Evolutionary conservation across 139 green algal genomes (phyloP).

Genomic region (Chlorella sp.): DNA sequence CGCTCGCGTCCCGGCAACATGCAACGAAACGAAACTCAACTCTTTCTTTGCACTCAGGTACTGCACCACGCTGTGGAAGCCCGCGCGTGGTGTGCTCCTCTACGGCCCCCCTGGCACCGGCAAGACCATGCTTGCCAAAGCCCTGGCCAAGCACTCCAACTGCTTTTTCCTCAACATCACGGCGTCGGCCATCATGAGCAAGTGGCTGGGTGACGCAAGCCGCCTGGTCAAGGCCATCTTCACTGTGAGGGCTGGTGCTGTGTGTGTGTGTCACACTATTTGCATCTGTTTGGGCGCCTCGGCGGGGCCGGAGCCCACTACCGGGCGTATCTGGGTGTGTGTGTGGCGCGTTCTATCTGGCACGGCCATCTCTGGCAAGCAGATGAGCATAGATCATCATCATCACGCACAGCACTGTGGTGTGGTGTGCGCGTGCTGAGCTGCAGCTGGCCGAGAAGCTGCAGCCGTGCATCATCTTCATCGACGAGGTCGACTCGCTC

Average conservation of each 20-base stretch:
- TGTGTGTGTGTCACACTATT: too few species aligned
- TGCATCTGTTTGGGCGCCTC: too few species aligned
- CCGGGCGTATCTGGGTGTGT: background rate
- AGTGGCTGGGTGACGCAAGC: conserved; percentile 91
- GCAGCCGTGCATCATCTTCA: conserved; percentile 93
- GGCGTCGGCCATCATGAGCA: conserved; percentile 75
- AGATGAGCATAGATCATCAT: too few species aligned
- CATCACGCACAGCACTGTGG: too few species aligned
- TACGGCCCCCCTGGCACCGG: conserved; percentile 90
- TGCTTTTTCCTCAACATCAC: conserved; percentile 95
- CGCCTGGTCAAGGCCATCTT: conserved; percentile 52
- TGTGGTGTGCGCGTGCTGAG: background rate
- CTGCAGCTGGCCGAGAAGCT: conserved; percentile 76
- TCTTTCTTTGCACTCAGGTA: conserved; percentile 42
- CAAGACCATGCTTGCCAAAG: conserved; percentile 66
- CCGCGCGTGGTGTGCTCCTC: conserved; percentile 80
- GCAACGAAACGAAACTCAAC: background rate
- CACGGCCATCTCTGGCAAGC: too few species aligned
- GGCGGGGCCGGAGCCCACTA: too few species aligned
- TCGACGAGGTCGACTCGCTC: conserved; percentile 93
- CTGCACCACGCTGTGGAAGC: conserved; percentile 68
- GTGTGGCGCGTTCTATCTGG: too few species aligned
- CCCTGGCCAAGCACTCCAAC: conserved; percentile 78
- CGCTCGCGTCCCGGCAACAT: background rate
- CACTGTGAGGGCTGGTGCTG: conserved; percentile 20